Conservation (phyloP, 2,329 filamentous ascomycete species). For the Colletotrichum salicis region DNA sequence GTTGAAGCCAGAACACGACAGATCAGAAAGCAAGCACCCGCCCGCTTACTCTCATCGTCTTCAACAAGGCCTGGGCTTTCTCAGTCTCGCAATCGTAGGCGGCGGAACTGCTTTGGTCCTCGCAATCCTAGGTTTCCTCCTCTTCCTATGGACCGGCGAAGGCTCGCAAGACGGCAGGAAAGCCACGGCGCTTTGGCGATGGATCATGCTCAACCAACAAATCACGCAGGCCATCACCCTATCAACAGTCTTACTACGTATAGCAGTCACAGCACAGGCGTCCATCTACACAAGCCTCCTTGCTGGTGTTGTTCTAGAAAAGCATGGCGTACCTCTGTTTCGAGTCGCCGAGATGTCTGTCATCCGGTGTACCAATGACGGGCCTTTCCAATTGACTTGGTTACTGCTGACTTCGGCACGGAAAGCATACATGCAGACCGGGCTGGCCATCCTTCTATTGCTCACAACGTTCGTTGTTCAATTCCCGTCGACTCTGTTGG, state of each 20-base stretch:
- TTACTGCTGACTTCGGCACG: slow-evolving; percentile 32
- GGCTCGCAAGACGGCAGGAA: slow-evolving; percentile 28
- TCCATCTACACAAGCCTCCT: slow-evolving; percentile 39
- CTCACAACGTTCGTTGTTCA: background rate
- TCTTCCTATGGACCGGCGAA: slow-evolving; percentile 37
- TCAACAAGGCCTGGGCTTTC: slow-evolving; percentile 16
- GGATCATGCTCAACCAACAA: slow-evolving; percentile 35
- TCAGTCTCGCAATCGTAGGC: slow-evolving; percentile 26
- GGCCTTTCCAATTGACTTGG: slow-evolving; percentile 37
- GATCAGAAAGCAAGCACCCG: background rate
- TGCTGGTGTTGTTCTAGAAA: slow-evolving; percentile 38
- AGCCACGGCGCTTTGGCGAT: slow-evolving; percentile 36
- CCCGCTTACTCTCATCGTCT: background rate
- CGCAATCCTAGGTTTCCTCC: slow-evolving; percentile 36
- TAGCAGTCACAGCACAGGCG: slow-evolving; percentile 36
- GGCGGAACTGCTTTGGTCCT: slow-evolving; percentile 36
- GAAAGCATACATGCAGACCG: background rate
- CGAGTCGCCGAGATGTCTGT: slow-evolving; percentile 39
- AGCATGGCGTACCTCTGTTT: slow-evolving; percentile 38
- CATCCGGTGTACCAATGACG: slow-evolving; percentile 38
- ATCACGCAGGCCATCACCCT: slow-evolving; percentile 39
- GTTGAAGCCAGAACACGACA: background rate
- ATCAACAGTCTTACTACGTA: slow-evolving; percentile 36
- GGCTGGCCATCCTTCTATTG: background rate
- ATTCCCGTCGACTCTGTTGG: background rate